Percentiles rank a stretch among this genome's conserved stretches.
phyloP scores from a whole-genome alignment of 179 eudicot species.

The Beta macrorhiza region DNA sequence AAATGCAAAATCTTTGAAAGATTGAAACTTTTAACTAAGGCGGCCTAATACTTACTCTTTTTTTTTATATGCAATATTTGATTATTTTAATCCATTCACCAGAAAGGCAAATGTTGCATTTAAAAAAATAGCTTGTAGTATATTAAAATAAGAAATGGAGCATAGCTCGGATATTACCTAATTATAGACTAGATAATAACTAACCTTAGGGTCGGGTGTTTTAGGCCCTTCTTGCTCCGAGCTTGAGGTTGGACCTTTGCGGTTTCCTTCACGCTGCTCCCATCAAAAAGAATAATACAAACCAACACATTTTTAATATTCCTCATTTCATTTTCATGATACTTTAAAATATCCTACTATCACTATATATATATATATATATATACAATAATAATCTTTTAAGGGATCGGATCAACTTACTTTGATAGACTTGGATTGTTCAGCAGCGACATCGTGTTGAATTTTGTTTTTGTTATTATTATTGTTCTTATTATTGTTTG shows the following conservation, averaged over 20 bases:
- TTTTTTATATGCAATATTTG: no score
- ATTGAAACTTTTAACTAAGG: no score
- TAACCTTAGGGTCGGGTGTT: constrained; percentile 89
- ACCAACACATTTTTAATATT: constrained; percentile 1
- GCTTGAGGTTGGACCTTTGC: constrained; percentile 73
- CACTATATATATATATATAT: background rate
- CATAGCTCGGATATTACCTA: no score
- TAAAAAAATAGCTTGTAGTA: no score
- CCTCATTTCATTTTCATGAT: background rate
- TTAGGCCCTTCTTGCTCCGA: constrained; percentile 76
- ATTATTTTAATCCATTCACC: no score
- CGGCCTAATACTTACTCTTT: no score
- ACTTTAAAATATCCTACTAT: background rate
- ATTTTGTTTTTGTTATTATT: constrained; percentile 28
- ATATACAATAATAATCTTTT: background rate
- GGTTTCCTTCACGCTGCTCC: constrained; percentile 84
- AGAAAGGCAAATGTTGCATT: no score
- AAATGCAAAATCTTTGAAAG: no score
- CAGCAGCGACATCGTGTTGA: constrained; percentile 29
- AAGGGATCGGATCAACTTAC: constrained; percentile 29
- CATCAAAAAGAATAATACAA: constrained; percentile 4
- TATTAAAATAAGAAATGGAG: no score
- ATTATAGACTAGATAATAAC: background rate
- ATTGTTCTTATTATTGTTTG: constrained; percentile 42
- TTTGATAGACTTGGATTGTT: constrained; percentile 69